Evolutionary conservation across 2,329 filamentous ascomycete genomes (phyloP), one percentile per base, ranked within the genome.

Genomic region (Talaromyces funiculosus): DNA sequence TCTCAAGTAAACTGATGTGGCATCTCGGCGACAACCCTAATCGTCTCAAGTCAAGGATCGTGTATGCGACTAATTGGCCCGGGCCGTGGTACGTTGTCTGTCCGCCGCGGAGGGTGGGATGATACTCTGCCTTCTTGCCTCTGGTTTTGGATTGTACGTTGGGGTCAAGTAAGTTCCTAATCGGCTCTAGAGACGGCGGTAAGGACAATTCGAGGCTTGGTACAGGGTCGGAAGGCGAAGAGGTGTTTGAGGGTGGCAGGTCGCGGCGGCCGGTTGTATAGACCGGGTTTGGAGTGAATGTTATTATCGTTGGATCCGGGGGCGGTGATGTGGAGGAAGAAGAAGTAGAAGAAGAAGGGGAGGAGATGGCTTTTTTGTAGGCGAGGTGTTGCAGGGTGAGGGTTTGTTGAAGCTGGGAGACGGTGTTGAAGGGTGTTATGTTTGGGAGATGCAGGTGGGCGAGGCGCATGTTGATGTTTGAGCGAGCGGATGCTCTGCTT

Each of bases 1-100:
- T 81, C 72, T 99, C 92, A 1, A 99, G 81, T 33, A 92, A 74
- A 37, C 85, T 82, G 5, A 96, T 88, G 75, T 96, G 96, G 63
- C 84, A 84, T 18, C 90, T 80, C 12, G 94, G 88, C 4, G 84
- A 86, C 20, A 94, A 78, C 0, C 78, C 76, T 65, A 91, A 83
- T 10, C 83, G 81, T 59, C 84, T 85, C 60, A 97, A 82, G 73
- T 96, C 91, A n/a, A 96, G 73, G 55, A 97, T 85, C 3, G 93
- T 91, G 80, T 96, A 99, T n/a, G 92, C 85, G 37, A 97, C 90
- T 53, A 96, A 77, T 73, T 99, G 94, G 0, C 93, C 93, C 0
- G 93, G 94, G 0, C 93, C 94, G 72, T 99, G 94, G 78, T 96
- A 97, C 2, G 94, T 97, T 0, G 90, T 92, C 65, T 96, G 86